phyloP scores from a whole-genome alignment of 139 green algal genomes.

The Auxenochlorella pyrenoidosa region DNA sequence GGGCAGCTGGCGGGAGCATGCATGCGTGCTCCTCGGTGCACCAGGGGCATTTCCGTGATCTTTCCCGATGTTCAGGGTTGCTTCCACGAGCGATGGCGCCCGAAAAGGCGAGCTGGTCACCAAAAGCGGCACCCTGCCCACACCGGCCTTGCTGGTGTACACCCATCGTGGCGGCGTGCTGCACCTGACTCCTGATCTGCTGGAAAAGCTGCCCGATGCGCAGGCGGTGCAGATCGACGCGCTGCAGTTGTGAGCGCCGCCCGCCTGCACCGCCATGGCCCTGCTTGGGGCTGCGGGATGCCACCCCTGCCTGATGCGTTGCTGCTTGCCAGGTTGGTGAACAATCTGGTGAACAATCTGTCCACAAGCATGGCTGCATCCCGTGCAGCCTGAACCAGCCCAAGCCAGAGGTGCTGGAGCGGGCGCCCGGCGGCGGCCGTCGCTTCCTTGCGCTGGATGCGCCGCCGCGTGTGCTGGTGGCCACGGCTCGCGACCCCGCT shows the following conservation, averaged over 20 bases:
- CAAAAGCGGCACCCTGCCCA: slow-evolving; percentile 35
- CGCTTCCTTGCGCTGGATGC: slow-evolving; percentile 55
- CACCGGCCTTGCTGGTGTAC: slow-evolving; percentile 64
- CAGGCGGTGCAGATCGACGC: slow-evolving; percentile 55
- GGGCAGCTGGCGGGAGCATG: neutral
- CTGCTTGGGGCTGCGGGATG: too few relatives aligned
- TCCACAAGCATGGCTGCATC: neutral
- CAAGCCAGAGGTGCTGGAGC: slow-evolving; percentile 43
- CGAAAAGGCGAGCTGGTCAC: slow-evolving; percentile 17
- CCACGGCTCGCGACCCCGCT: slow-evolving; percentile 67
- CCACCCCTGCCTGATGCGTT: too few relatives aligned
- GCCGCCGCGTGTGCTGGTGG: slow-evolving; percentile 43
- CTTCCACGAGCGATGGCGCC: slow-evolving; percentile 26
- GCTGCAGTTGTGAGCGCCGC: slow-evolving; percentile 66
- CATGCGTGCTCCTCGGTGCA: neutral
- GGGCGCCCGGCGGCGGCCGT: slow-evolving; percentile 28
- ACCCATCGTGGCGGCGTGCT: slow-evolving; percentile 60
- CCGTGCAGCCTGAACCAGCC: slow-evolving; percentile 64
- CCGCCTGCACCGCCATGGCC: too few relatives aligned
- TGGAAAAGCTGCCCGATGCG: slow-evolving; percentile 54
- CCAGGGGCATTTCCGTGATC: neutral
- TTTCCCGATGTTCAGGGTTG: slow-evolving; percentile 13
- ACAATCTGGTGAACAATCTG: too few relatives aligned
- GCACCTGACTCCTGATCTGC: slow-evolving; percentile 67
- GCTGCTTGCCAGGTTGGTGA: too few relatives aligned